phyloP scores from a whole-genome alignment of 169 alveolate genomes.

The Plasmodium gaboni region DNA sequence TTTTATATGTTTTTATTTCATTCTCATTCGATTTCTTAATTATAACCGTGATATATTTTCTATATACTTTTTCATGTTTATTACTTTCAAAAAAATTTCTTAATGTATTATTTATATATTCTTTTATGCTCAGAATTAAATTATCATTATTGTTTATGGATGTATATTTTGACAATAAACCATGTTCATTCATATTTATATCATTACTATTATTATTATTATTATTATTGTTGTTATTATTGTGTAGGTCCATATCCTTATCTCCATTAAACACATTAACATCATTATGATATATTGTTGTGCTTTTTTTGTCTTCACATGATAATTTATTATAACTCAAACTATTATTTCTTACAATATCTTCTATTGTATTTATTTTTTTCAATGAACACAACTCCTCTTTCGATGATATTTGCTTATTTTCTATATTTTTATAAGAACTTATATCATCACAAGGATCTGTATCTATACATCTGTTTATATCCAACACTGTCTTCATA shows the following conservation, averaged over 20 bases:
- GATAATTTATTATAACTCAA: neutral
- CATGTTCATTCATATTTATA: neutral
- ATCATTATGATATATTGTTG: neutral
- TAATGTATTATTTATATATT: conserved; percentile 44
- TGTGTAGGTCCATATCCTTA: neutral
- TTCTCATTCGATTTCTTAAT: conserved; percentile 28
- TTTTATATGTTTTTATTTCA: conserved; percentile 43
- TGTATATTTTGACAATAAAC: neutral
- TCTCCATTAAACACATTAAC: neutral
- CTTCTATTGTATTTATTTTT: conserved; percentile 13
- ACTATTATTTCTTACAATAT: conserved; percentile 3
- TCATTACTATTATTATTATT: neutral
- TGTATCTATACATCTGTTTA: too few relatives aligned
- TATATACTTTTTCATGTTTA: conserved; percentile 21
- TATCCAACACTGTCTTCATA: too few relatives aligned
- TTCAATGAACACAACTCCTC: neutral
- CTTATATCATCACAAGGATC: too few relatives aligned
- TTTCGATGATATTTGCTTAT: neutral
- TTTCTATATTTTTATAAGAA: neutral
- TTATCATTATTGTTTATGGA: neutral
- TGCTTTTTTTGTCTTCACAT: neutral
- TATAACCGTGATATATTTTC: conserved; percentile 46
- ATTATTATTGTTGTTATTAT: neutral
- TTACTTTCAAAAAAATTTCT: conserved; percentile 39
- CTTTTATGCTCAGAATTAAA: conserved; percentile 39